Conservation (phyloP, 805 yeast species). For the Grigorovia transvaalensis region DNA sequence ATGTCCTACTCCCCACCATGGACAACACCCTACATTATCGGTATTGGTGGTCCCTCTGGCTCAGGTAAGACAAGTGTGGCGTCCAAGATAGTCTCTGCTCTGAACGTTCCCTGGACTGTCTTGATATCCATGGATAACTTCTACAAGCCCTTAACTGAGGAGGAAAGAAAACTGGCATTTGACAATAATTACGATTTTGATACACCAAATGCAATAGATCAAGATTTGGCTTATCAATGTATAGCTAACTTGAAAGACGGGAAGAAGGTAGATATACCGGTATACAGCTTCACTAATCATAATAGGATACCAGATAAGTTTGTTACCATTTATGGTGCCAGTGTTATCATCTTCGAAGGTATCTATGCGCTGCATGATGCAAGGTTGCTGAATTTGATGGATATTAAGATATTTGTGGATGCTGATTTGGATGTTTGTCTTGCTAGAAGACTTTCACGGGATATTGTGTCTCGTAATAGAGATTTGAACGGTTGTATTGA, state of each 20-base stretch:
- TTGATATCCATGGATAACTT: slow-evolving; percentile 84
- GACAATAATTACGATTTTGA: slow-evolving; percentile 75
- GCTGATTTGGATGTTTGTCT: slow-evolving; percentile 90
- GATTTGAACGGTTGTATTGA: slow-evolving; percentile 70
- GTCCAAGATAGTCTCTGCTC: slow-evolving; percentile 61
- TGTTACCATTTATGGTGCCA: slow-evolving; percentile 84
- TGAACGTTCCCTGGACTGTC: slow-evolving; percentile 91
- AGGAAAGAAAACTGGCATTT: slow-evolving; percentile 55
- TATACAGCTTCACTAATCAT: slow-evolving; percentile 58
- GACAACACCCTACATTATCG: slow-evolving; percentile 77
- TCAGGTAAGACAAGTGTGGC: slow-evolving; percentile 94
- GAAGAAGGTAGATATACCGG: slow-evolving; percentile 52
- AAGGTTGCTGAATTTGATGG: slow-evolving; percentile 64
- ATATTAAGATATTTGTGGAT: slow-evolving; percentile 81
- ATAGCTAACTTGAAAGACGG: slow-evolving; percentile 65
- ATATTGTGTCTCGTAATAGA: slow-evolving; percentile 76
- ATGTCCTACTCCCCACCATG: slow-evolving; percentile 64
- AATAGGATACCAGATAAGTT: slow-evolving; percentile 49
- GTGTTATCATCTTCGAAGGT: slow-evolving; percentile 87
- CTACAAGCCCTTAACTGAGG: slow-evolving; percentile 61
- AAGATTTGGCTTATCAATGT: slow-evolving; percentile 57
- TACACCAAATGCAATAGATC: slow-evolving; percentile 72
- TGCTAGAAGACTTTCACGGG: slow-evolving; percentile 79
- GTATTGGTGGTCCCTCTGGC: slow-evolving; percentile 80
- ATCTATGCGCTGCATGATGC: slow-evolving; percentile 70